A percentile compares a stretch with the other conserved stretches of the same genome.
Conservation (phyloP, 2,329 filamentous ascomycete genomes). For the Rugonectria rugulosa region DNA sequence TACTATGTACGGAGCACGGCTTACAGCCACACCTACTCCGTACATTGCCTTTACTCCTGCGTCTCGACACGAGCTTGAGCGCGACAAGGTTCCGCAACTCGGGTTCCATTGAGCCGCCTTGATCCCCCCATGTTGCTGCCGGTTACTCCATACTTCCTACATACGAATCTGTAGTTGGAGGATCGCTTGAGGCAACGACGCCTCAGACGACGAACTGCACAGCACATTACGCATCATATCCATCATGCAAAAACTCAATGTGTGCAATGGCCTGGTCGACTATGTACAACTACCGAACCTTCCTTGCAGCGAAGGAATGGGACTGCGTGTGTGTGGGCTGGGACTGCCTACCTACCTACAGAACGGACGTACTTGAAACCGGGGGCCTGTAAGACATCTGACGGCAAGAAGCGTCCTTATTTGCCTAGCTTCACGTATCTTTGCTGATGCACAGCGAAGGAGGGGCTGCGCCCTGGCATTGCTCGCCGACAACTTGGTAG, state of each 20-base stretch:
- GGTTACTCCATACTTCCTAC: slow-evolving; percentile 3
- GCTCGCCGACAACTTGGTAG: slow-evolving; percentile 18
- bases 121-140: neutral
- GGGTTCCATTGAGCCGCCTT: slow-evolving; percentile 24
- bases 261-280: neutral
- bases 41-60: neutral
- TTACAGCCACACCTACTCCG: too few species aligned
- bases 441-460: slow-evolving; percentile 7
- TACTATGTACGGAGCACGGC: too few species aligned
- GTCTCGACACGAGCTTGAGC: slow-evolving; percentile 20
- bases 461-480: slow-evolving; percentile 15
- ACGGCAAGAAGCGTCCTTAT: slow-evolving; percentile 12
- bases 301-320: slow-evolving; percentile 23
- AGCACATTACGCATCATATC: neutral
- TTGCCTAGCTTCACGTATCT: slow-evolving; percentile 17
- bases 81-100: slow-evolving; percentile 36
- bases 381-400: neutral
- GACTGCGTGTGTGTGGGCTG: slow-evolving; percentile 3
- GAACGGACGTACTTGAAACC: neutral
- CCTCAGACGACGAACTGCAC: neutral
- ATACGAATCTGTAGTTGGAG: neutral
- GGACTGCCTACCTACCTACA: slow-evolving; percentile 2
- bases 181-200: slow-evolving; percentile 10
- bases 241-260: neutral
- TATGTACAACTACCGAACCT: slow-evolving; percentile 34